Conservation (phyloP, 176 grass and related monocot genomes). For the Neostapfia colusana region DNA sequence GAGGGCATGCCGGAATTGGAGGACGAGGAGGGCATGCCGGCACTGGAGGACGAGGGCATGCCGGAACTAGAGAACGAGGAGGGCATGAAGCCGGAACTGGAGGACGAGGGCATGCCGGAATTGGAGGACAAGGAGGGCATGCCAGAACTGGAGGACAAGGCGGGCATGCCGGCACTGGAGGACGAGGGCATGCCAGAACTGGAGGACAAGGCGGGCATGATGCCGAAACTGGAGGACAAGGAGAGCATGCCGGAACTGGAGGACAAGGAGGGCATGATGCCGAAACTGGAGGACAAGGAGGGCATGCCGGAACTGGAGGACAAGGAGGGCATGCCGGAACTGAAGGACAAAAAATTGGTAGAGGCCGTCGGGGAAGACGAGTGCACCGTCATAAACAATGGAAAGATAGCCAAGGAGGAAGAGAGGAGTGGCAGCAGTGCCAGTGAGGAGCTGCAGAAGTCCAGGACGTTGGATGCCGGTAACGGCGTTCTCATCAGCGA, state of each 20-base stretch:
- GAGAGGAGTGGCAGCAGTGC: neutral
- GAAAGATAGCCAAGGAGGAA: slow-evolving; percentile 25
- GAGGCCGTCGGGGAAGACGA: slow-evolving; percentile 40
- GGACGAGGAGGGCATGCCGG: slow-evolving; percentile 45
- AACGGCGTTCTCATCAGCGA: neutral
- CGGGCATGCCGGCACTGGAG: slow-evolving; percentile 48
- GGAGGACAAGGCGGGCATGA: too few species aligned
- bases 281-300: too few species aligned
- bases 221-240: too few species aligned
- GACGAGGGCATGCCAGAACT: too few species aligned
- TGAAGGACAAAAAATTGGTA: slow-evolving; percentile 37
- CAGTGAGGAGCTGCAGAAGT: neutral
- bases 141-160: slow-evolving; percentile 54
- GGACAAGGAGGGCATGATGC: too few species aligned
- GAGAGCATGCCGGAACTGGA: too few species aligned
- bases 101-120: slow-evolving; percentile 51
- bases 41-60: slow-evolving; percentile 50
- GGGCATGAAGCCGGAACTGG: too few species aligned
- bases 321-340: slow-evolving; percentile 42
- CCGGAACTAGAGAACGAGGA: too few species aligned
- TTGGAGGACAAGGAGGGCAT: slow-evolving; percentile 54
- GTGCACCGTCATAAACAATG: neutral
- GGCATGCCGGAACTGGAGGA: slow-evolving; percentile 56
- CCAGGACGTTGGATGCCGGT: slow-evolving; percentile 29
- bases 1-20: slow-evolving; percentile 58